Evolutionary conservation across 2,329 filamentous ascomycete species (phyloP), one percentile per base, ranked within the genome.

Genomic region (Furcasterigmium furcatum): DNA sequence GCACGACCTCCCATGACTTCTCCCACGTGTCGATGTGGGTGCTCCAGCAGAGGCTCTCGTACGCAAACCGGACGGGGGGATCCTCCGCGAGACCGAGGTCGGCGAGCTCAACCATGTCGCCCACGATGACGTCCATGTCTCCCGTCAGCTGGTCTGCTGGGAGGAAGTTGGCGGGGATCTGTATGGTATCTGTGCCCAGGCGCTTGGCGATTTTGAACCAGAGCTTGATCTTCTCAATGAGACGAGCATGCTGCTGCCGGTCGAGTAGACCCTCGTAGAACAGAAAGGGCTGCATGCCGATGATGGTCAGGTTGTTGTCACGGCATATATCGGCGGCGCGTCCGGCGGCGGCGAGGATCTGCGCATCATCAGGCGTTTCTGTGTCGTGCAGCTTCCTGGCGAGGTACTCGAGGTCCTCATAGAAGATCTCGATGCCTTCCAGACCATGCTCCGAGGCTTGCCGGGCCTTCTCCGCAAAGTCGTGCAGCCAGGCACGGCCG

Each of bases 21-120:
- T 76, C 77, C 87, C 87, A 92, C 1, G 67, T 73, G 0, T 83
- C 77, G 0, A 85, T 84, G 41, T 82, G 77, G 0, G 85, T 88
- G 0, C 82, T 82, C 87, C 87, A 91, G 64, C 86, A 89, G 85
- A 86, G 91, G 58, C 91, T 90, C 65, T 91, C 87, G 54, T 91
- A 91, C 0, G 86, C 85, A 16, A 91, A 66, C 7, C 77, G 73
- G 58, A 82, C 79, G 0, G 73, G 72, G 39, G 79, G 73, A 19
- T 71, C 59, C 0, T 87, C 71, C 43, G 86, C 65, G 45, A 87
- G 82, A 3, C 80, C 82, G 7, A 91, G 68, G 46, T 82, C 73
- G 2, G 73, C 72, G 0, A 91, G 71, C 53, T 91, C 85, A 46
- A 20, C 13, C 25, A 30, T 12, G 41, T 29, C 38, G 22, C 27